phyloP scores from a whole-genome alignment of 1,284 basidiomycete species.

The Cryptococcus depauperatus region DNA sequence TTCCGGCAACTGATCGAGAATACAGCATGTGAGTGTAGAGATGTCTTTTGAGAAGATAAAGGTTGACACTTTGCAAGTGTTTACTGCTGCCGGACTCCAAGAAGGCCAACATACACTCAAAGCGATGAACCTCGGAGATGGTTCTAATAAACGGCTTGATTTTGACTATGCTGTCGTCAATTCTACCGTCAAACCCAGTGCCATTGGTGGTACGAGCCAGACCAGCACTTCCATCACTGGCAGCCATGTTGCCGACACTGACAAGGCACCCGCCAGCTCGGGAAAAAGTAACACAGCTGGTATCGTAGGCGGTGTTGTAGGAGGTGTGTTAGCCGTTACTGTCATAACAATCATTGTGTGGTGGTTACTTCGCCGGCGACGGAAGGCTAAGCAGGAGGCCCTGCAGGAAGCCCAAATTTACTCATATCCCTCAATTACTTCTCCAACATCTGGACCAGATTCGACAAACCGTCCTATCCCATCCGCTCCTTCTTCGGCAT shows the following conservation, averaged over 20 bases:
- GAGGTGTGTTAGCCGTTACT: slow-evolving; percentile 9
- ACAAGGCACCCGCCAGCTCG: background rate
- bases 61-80: slow-evolving; percentile 10
- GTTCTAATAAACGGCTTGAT: background rate
- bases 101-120: slow-evolving; percentile 13
- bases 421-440: background rate
- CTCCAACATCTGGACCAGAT: background rate
- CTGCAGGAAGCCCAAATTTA: background rate
- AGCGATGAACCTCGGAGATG: slow-evolving; percentile 13
- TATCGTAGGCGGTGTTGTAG: slow-evolving; percentile 12
- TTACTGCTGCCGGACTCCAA: slow-evolving; percentile 7
- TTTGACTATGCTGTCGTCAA: slow-evolving; percentile 18
- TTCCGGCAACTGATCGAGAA: too few relatives aligned
- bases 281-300: background rate
- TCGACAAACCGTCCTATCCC: background rate
- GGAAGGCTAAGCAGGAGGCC: background rate
- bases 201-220: background rate
- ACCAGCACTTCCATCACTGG: background rate
- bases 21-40: too few relatives aligned
- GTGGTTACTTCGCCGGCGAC: background rate
- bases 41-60: too few relatives aligned
- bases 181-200: slow-evolving; percentile 6
- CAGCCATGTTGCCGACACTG: background rate
- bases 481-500: background rate
- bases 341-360: slow-evolving; percentile 10